Base-by-base conservation (phyloP, 2,329 filamentous ascomycete genomes). In the Fusarium pseudocircinatum region DNA sequence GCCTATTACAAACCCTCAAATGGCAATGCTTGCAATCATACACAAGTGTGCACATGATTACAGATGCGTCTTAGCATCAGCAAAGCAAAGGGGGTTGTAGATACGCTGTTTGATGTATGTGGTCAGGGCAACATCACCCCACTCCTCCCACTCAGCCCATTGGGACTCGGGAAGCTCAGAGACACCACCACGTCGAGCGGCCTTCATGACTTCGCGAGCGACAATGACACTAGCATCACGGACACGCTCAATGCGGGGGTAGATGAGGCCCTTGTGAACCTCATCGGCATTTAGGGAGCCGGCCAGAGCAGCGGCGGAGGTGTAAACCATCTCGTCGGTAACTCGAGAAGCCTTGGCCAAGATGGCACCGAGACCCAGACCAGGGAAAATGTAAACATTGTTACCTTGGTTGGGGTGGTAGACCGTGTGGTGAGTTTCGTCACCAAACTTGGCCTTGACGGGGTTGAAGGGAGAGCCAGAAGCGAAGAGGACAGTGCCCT, bases 291-390 rank as follows among this genome's bases (percentile, higher is more conserved):
- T 95, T 69, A 99, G 88, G 39, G 93, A 91, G 66, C 90, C 91
- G 22, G 94, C 90, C 26, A 98, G 89, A 9, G 94, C 92, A 44
- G 92, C 92, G 34, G 94, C 96, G 37, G 95, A 96, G 56, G 93
- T 95, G 85, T 98, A 98, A 80, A 99, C 95, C 96, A 99, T 99
- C 83, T 92, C 90, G 82, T 98, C 94, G 10, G 96, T 98, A 75
- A 98, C 88, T 77, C 91, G 91, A 74, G 93, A 91, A 18, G 95
- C 90, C 87, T 98, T 97, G 84, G 92, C 92, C 54, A 98, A 89
- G 80, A 98, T 98, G 74, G 96, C 93, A 69, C 95, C 96, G 36
- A 98, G 91, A 64, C 96, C 96, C 67, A 98, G 93, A 79, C 96
- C 96, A 1, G 96, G 96, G 91, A 99, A 99, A 70, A 99, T 94